Conservation (phyloP, 352 stramenopile genomes). For the Pythium apleroticum region DNA sequence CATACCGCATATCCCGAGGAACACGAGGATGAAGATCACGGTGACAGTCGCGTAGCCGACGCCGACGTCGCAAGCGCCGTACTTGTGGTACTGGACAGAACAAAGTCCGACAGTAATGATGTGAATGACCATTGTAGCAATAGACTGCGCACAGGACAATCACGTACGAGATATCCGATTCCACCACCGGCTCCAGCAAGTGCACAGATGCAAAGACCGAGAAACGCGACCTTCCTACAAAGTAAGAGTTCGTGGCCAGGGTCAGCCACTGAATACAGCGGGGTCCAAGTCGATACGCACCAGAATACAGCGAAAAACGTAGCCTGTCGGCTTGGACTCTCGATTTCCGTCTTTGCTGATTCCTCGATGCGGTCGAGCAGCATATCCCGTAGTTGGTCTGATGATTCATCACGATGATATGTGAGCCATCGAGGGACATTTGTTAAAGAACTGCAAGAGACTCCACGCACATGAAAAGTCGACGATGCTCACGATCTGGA, state of each 20-base stretch:
- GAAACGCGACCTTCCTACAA: slow-evolving; percentile 52
- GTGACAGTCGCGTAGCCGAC: slow-evolving; percentile 89
- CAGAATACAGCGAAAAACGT: slow-evolving; percentile 17
- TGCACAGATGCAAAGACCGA: slow-evolving; percentile 55
- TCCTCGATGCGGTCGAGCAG: slow-evolving; percentile 54
- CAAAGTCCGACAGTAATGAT: background rate
- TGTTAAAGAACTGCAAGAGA: too few species aligned
- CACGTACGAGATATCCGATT: slow-evolving; percentile 51
- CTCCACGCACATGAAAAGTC: slow-evolving; percentile 62
- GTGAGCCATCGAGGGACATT: too few species aligned
- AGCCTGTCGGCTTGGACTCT: slow-evolving; percentile 2
- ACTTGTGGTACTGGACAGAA: slow-evolving; percentile 83
- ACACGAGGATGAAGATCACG: slow-evolving; percentile 62
- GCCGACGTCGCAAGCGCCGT: slow-evolving; percentile 72
- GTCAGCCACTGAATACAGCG: background rate
- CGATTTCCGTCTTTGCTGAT: slow-evolving; percentile 31
- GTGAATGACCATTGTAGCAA: background rate
- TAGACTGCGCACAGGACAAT: too few species aligned
- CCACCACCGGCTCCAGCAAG: slow-evolving; percentile 54
- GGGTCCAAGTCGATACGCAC: background rate
- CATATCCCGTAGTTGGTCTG: slow-evolving; percentile 63
- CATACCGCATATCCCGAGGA: slow-evolving; percentile 69
- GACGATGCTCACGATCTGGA: slow-evolving; percentile 80
- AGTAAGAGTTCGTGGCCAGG: background rate
- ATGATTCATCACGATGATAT: background rate